These are phyloP conservation scores for Imleria badia DNA, from an alignment of 768 basidiomycete genomes.

Conservation along the genomic window DNA sequence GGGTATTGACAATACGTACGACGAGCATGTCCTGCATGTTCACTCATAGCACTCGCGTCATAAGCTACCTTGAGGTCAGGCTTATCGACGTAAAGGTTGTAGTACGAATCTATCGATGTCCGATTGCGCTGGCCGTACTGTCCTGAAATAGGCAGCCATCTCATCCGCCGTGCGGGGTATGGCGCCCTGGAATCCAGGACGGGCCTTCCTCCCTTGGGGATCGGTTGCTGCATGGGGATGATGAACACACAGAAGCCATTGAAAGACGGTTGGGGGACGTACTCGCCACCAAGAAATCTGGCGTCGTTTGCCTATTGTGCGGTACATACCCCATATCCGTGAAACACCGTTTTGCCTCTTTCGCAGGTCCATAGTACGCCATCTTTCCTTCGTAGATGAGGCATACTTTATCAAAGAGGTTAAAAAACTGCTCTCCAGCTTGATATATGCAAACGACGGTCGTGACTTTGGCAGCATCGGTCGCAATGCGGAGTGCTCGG, in stretches of 20 bases:
- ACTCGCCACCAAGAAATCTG: constrained; percentile 56
- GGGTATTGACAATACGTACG: constrained; percentile 45
- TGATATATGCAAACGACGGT: constrained; percentile 87
- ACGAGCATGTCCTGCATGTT: constrained; percentile 48
- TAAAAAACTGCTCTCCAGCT: constrained; percentile 66
- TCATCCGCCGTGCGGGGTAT: constrained; percentile 57
- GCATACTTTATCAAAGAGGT: constrained; percentile 56
- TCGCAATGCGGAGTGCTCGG: constrained; percentile 60
- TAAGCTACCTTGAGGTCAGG: constrained; percentile 44
- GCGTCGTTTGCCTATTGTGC: constrained; percentile 54
- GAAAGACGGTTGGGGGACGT: constrained; percentile 29
- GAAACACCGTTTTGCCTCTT: constrained; percentile 1
- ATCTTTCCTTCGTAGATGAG: constrained; percentile 9
- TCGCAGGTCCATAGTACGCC: constrained; percentile 6
- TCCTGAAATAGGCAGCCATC: constrained; percentile 49
- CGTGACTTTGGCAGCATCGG: constrained; percentile 51
- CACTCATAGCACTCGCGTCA: constrained; percentile 45
- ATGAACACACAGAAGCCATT: neutral
- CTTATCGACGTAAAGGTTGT: constrained; percentile 43
- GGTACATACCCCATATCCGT: constrained; percentile 41
- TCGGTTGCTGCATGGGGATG: constrained; percentile 45
- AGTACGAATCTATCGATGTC: constrained; percentile 48
- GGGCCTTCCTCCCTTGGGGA: constrained; percentile 54
- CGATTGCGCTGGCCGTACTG: constrained; percentile 40
- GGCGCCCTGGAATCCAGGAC: constrained; percentile 37